Evolutionary conservation across 352 stramenopile species (phyloP), one percentile per base, ranked within the genome.

Genomic region (Globisporangium solare): DNA sequence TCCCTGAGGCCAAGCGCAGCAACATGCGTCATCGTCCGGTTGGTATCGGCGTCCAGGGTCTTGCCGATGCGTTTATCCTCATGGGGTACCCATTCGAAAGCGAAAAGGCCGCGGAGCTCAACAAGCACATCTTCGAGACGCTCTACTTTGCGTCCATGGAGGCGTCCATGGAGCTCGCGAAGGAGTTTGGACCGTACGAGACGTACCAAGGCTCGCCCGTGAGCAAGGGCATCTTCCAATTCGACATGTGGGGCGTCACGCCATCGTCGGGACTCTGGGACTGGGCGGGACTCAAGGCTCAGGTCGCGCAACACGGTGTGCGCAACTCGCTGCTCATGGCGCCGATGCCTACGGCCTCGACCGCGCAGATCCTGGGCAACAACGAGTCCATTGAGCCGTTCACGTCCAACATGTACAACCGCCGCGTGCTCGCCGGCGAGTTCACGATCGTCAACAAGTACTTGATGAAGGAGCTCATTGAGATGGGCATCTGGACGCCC

Each of bases 371-470:
- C 68, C 75, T 99, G 12, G 97, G 97, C 56, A 99, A 99, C 83
- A 99, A 99, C 74, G 97, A 99, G 71, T 98, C 88, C 37, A 98
- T 98, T 27, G 97, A 99, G 76, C 97, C 97, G 35, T 99, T 98
- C 77, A 99, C 97, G 46, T 97, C 84, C 59, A 99, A 99, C 80
- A 99, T 99, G 90, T 99, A 99, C 94, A 99, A 97, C 64, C 92
- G 97, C 24, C 95, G 97, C 57, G 97, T 99, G 46, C 84, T 99
- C 21, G 96, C 97, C 2, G 97, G 97, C 53, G 97, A 99, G 73
- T 99, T 99, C 74, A 99, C 96, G 42, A 93, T 99, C 50, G 96
- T 99, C 15, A 99, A 99, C 88, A 99, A 99, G 56, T 97, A 99
- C 71, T 78, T 99, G 40, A 91, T 99, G 68, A 88, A 96, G 49